Base-by-base conservation (phyloP, 192 early-diverging fungal genomes). In the Backusella tarrabulga region DNA sequence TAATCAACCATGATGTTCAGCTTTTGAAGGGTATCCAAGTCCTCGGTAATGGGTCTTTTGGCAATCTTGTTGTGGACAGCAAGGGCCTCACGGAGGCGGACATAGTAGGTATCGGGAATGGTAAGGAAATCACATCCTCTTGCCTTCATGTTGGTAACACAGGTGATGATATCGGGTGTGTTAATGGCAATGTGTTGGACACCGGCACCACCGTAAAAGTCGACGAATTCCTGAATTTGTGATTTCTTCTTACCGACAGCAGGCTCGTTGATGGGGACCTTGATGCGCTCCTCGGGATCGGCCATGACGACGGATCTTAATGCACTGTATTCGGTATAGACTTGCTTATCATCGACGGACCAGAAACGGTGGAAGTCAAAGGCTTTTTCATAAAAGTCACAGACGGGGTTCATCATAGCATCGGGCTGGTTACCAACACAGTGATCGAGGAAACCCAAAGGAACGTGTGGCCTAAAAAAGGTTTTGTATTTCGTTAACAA, bases 181-280 rank as follows among this genome's bases (percentile, higher is more conserved):
- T 93, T 90, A 71, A 99, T 86, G 42, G 97, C 97, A 86, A 99
- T 97, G 86, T 98, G 97, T 84, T 95, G 93, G 78, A 95, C 91
- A 75, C 94, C 93, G 35, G 93, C 90, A 34, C 93, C 90, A 76
- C 88, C 93, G 63, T 94, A 93, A 85, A 91, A 96, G 52, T 95
- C 93, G 70, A 94, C 92, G 82, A 90, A 96, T 81, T 97, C 95
- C 78, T 98, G 93, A 74, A 98, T 97, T 90, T 99, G 97, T 35
- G 94, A 95, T 86, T 97, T 98, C 85, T 94, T 95, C 81, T 92
- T 90, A 7, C 97, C 97, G 71, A 84, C 67, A 11, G 97, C 97
- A 4, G 97, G 97, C 87, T 99, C 97, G 81, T 98, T 98, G 85
- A 99, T 95, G 67, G 97, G 97, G 90, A 98, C 95, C 87, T 98